These are phyloP conservation scores for Talinum fruticosum DNA, from an alignment of 148 eudicot genomes.

Conservation along the genomic window DNA sequence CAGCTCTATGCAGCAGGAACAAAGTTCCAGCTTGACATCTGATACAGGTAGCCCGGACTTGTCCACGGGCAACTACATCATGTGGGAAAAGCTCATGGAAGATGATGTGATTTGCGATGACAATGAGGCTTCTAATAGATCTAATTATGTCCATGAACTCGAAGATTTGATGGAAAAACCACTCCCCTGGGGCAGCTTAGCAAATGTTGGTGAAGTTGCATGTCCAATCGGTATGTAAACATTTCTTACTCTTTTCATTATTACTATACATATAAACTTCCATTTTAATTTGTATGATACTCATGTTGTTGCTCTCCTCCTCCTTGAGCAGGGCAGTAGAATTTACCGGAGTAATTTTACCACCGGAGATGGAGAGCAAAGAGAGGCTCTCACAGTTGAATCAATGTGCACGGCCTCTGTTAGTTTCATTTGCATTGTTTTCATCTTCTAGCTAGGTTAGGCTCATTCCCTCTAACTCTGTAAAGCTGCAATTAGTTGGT, in stretches of 20 bases:
- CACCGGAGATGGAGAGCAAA: not conserved
- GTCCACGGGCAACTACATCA: constrained; percentile 38
- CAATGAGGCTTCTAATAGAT: constrained; percentile 18
- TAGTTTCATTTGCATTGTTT: not conserved
- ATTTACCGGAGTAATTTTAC: not conserved
- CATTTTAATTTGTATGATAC: not conserved
- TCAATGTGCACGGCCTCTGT: not conserved
- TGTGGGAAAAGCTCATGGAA: constrained; percentile 72
- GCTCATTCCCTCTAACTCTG: not conserved
- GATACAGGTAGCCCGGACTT: constrained; percentile 32
- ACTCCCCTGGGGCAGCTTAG: constrained; percentile 12
- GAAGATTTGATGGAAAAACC: constrained; percentile 50
- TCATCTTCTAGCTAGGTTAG: not conserved
- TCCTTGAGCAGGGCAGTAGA: constrained; percentile 24
- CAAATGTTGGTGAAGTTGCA: constrained; percentile 30
- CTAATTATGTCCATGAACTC: constrained; percentile 40
- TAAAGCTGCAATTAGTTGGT: not conserved
- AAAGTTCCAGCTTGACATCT: constrained; percentile 22
- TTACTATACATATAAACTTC: too few relatives aligned
- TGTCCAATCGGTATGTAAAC: constrained; percentile 19
- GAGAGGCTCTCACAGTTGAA: not conserved
- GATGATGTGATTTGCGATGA: constrained; percentile 57
- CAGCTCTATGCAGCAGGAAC: constrained; percentile 21
- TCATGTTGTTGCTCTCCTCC: not conserved
- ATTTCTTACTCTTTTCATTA: not conserved